Conservation (phyloP, 371 early-diverging fungal species). For the Apophysomyces ossiformis region DNA sequence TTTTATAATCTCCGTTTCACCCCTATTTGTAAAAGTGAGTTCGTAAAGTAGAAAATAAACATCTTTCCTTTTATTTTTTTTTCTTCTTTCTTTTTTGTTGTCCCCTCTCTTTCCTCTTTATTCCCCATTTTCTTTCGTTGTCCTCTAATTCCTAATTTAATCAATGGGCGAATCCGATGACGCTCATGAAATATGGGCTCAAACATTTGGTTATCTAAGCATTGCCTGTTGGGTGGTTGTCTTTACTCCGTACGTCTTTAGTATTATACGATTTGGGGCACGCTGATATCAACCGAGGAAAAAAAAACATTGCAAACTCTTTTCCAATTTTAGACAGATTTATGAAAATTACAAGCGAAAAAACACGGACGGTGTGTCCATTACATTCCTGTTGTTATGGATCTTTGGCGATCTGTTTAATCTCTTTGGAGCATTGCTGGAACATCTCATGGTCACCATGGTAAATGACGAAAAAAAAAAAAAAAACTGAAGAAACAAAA, state of each 20-base stretch:
- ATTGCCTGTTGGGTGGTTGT: slow-evolving; percentile 72
- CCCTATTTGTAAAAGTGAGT: too few species aligned
- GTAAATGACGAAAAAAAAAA: slow-evolving; percentile 35
- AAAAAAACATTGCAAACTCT: background rate
- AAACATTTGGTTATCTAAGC: slow-evolving; percentile 54
- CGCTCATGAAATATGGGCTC: slow-evolving; percentile 31
- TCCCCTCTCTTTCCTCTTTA: slow-evolving; percentile 5
- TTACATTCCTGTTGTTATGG: slow-evolving; percentile 78
- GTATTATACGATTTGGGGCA: background rate
- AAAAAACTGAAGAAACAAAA: too few species aligned
- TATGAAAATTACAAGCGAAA: slow-evolving; percentile 64
- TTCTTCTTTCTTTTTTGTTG: background rate
- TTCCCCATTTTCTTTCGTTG: background rate
- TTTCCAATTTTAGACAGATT: slow-evolving; percentile 54
- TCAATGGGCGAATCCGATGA: background rate
- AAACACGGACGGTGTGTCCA: slow-evolving; percentile 69
- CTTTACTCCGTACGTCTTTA: slow-evolving; percentile 68
- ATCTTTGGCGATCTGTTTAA: slow-evolving; percentile 83
- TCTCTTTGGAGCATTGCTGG: slow-evolving; percentile 74
- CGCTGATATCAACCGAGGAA: background rate
- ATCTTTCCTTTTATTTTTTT: background rate
- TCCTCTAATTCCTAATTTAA: background rate
- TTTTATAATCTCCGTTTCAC: background rate
- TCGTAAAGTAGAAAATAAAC: background rate
- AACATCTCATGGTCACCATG: slow-evolving; percentile 73